Evolutionary conservation across 768 basidiomycete genomes (phyloP).

Genomic region (Lactifluus rugatus): DNA sequence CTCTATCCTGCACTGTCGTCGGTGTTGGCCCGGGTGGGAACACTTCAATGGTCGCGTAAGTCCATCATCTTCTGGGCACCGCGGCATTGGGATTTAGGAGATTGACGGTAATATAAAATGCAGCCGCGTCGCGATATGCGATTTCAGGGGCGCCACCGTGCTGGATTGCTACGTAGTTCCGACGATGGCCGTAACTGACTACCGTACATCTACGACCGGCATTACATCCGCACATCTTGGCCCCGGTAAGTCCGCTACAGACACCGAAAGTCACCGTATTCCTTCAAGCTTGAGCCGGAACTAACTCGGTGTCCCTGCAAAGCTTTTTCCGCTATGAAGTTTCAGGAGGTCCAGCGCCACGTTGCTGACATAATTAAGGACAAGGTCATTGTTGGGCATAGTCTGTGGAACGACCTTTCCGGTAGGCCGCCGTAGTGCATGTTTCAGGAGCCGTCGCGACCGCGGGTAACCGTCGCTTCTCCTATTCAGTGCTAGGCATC

Average conservation of each 20-base stretch:
- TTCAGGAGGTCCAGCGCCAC: slow-evolving; percentile 53
- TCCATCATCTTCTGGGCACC: slow-evolving; percentile 14
- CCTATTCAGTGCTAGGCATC: slow-evolving; percentile 56
- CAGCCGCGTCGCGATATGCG: slow-evolving; percentile 36
- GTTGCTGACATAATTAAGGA: slow-evolving; percentile 59
- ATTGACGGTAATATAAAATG: neutral
- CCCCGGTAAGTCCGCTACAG: slow-evolving; percentile 26
- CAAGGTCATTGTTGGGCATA: slow-evolving; percentile 67
- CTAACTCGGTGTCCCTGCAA: neutral
- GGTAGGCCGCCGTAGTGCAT: slow-evolving; percentile 33
- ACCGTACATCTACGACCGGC: slow-evolving; percentile 56
- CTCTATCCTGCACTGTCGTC: slow-evolving; percentile 48
- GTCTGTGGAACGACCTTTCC: slow-evolving; percentile 73
- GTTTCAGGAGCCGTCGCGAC: slow-evolving; percentile 2
- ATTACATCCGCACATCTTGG: slow-evolving; percentile 35
- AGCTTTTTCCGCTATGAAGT: slow-evolving; percentile 42
- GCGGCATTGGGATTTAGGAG: neutral
- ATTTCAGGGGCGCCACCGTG: slow-evolving; percentile 40
- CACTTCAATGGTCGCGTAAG: slow-evolving; percentile 76
- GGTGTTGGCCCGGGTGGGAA: slow-evolving; percentile 75
- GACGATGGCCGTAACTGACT: slow-evolving; percentile 61
- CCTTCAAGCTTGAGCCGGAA: neutral
- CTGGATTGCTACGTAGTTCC: slow-evolving; percentile 61
- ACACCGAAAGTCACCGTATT: neutral
- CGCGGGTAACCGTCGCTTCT: slow-evolving; percentile 13